Evolutionary conservation across 495 filamentous ascomycete species (phyloP).

Genomic region (Aspergillus taichungensis): DNA sequence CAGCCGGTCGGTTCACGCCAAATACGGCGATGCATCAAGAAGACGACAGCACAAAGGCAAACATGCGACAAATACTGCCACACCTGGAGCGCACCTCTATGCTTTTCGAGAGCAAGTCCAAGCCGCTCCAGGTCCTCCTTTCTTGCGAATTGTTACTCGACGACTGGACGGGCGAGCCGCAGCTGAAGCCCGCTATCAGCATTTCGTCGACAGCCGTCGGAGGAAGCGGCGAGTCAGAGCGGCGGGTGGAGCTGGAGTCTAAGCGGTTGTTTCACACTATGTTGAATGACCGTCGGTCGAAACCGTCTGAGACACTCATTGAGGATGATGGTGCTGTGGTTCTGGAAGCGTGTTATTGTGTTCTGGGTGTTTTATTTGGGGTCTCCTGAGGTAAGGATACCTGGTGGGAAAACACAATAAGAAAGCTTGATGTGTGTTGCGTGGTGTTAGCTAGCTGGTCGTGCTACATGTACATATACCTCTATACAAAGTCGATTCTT

Average conservation of each 20-base stretch:
- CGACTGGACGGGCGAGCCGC: constrained; percentile 35
- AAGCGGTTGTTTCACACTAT: constrained; percentile 34
- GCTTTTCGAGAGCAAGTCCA: constrained; percentile 21
- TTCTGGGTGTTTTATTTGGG: constrained; percentile 26
- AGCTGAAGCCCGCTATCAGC: constrained; percentile 26
- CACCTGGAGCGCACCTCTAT: constrained; percentile 35
- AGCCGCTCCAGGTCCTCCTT: constrained; percentile 18
- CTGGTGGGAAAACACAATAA: not conserved
- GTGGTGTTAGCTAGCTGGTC: too few relatives aligned
- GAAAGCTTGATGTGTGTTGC: not conserved
- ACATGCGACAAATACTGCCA: constrained; percentile 24
- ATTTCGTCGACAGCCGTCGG: constrained; percentile 14
- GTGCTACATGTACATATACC: too few relatives aligned
- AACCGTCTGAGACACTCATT: constrained; percentile 4
- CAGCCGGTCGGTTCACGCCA: not conserved
- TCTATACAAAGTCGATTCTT: too few relatives aligned
- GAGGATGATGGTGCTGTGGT: constrained; percentile 20
- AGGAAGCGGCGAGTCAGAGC: constrained; percentile 7
- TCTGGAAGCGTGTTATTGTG: constrained; percentile 26
- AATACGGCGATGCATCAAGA: too few relatives aligned
- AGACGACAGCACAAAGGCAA: constrained; percentile 4
- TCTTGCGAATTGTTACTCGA: constrained; percentile 26
- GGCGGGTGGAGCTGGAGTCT: constrained; percentile 28
- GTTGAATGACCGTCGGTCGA: constrained; percentile 17
- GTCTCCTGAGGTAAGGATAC: constrained; percentile 5